Evolutionary conservation across 2,329 filamentous ascomycete genomes (phyloP), one percentile per base, ranked within the genome.

Genomic region (Bimuria novae-zelandiae): DNA sequence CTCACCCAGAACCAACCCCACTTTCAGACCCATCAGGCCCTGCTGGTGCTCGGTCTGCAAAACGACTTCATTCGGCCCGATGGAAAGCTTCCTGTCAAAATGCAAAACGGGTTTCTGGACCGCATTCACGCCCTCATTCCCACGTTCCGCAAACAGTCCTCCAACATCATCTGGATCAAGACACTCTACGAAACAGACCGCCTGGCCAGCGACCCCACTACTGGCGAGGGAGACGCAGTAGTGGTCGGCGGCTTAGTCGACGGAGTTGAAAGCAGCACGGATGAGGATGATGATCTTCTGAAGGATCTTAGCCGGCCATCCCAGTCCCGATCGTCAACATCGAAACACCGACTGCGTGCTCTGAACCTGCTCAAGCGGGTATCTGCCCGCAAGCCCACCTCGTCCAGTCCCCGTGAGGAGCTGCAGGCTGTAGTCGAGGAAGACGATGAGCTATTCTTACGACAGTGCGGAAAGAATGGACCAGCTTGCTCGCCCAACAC

Each of bases 21-120:
- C 49, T 78, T 87, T 54, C 75, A 82, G 56, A 85, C 83, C 21
- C 77, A 82, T 51, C 84, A 85, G 75, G 93, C 90, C 1, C 80
- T 99, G 37, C 79, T 97, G 17, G 77, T 95, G 16, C 81, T 97
- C 59, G 93, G 96, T 66, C 84, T 96, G 30, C 94, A 97, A 69
- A 91, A 95, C 64, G 93, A 97, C 71, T 96, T 97, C 66, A 77
- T 95, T 52, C 80, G 84, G 6, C 76, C 83, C 1, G 80, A 84
- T 45, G 89, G 89, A 49, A 83, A 85, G 22, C 75, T 97, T 17
- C 82, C 85, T 11, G 84, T 92, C 45, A 77, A 78, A 30, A 81
- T 84, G 37, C 84, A 86, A 3, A 74, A 82, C 3, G 83, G 84
- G 8, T 90, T 92, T 56, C 72, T 94, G 39, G 80, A 87, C 33